phyloP scores from a whole-genome alignment of 257 asterid genomes.

The Sherardia arvensis region DNA sequence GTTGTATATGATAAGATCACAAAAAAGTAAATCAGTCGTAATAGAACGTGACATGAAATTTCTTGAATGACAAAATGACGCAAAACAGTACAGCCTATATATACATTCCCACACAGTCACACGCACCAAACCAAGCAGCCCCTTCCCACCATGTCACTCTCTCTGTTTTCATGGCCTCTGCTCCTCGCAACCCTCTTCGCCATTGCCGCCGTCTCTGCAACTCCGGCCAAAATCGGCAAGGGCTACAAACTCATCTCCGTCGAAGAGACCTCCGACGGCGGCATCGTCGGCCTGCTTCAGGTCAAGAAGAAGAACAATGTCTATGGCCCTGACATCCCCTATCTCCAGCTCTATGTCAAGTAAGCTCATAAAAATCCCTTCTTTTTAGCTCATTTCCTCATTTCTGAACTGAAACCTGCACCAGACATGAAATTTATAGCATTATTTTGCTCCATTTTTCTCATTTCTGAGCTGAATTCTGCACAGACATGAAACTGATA shows the following conservation, averaged over 20 bases:
- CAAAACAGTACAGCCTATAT: not conserved
- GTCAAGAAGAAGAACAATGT: slow-evolving; percentile 54
- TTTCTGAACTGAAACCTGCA: no score
- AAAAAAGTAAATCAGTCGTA: not conserved
- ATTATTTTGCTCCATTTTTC: no score
- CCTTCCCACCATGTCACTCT: slow-evolving; percentile 9
- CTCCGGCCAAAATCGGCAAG: slow-evolving; percentile 50
- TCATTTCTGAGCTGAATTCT: no score
- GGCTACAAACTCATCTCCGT: slow-evolving; percentile 76
- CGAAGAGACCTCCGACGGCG: slow-evolving; percentile 60
- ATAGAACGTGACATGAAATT: not conserved
- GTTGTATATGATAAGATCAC: no score
- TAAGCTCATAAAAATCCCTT: slow-evolving; percentile 14
- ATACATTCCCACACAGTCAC: not conserved
- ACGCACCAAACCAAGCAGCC: slow-evolving; percentile 12
- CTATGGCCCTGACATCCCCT: slow-evolving; percentile 82
- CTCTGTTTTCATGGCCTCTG: slow-evolving; percentile 14
- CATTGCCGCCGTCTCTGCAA: slow-evolving; percentile 16
- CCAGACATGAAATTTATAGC: no score
- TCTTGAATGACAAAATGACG: not conserved
- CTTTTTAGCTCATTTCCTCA: no score
- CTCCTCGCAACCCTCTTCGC: slow-evolving; percentile 17
- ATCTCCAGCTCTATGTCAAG: slow-evolving; percentile 83
- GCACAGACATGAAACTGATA: no score
- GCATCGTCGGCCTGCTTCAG: slow-evolving; percentile 69